Conservation (phyloP, 805 yeast genomes). For the Candida ovalis region DNA sequence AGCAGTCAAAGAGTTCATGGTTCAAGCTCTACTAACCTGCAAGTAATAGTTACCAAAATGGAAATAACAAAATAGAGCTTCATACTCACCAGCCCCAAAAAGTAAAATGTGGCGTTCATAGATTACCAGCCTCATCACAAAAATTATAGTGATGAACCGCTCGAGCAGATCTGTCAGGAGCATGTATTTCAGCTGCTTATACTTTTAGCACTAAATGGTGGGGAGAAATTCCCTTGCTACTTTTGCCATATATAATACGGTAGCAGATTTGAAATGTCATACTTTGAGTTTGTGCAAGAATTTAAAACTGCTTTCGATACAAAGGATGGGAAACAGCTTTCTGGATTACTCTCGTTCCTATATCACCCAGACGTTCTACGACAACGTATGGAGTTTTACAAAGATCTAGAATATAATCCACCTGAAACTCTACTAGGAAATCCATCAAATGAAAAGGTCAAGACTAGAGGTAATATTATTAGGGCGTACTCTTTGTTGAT, state of each 20-base stretch:
- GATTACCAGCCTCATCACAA: not conserved
- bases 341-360: constrained; percentile 13
- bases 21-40: no score
- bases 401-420: constrained; percentile 11
- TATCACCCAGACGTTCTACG: constrained; percentile 16
- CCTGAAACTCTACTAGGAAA: constrained; percentile 10
- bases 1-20: no score
- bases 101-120: not conserved
- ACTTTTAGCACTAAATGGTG: no score
- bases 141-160: no score
- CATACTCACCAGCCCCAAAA: not conserved
- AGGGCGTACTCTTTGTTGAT: constrained; percentile 12
- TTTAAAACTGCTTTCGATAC: constrained; percentile 8
- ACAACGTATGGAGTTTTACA: constrained; percentile 13
- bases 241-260: no score
- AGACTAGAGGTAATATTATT: constrained; percentile 1
- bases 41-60: constrained; percentile 4
- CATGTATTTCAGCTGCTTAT: no score
- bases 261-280: no score
- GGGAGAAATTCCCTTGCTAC: no score
- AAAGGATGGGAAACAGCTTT: constrained; percentile 10
- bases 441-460: not conserved
- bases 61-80: constrained; percentile 8
- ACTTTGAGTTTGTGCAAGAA: constrained; percentile 11
- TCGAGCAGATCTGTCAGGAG: no score